Evolutionary conservation across 23 red algal species (phyloP).

Genomic region (Pyropia yezoensis): DNA sequence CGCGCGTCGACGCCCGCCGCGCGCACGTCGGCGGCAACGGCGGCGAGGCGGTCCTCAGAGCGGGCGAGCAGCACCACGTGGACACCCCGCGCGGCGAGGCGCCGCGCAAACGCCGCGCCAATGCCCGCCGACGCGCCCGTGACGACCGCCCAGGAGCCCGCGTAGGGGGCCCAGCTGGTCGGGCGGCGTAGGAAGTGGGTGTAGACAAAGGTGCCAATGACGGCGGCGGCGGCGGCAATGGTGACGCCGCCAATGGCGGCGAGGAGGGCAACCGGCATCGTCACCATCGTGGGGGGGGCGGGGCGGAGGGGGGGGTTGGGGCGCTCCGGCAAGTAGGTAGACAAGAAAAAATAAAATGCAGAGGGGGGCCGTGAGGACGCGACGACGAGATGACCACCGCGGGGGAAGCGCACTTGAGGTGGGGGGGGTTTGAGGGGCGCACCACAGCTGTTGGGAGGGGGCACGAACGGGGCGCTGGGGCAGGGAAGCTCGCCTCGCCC

Average conservation of each 20-base stretch:
- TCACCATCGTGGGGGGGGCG: neutral
- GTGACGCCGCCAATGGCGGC: conserved; percentile 11
- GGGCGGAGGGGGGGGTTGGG: too few relatives aligned
- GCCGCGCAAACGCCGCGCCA: conserved; percentile 63
- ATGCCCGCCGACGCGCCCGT: conserved; percentile 94
- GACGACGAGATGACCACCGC: too few relatives aligned
- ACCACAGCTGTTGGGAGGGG: too few relatives aligned
- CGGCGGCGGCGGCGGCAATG: conserved; percentile 1
- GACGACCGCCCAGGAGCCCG: conserved; percentile 83
- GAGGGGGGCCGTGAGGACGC: too few relatives aligned
- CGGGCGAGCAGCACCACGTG: conserved; percentile 80
- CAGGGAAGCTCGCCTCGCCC: too few relatives aligned
- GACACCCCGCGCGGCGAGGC: conserved; percentile 51
- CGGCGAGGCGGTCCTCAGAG: conserved; percentile 52
- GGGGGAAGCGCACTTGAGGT: too few relatives aligned
- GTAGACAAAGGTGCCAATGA: neutral
- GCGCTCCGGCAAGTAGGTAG: too few relatives aligned
- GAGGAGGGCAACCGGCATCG: neutral
- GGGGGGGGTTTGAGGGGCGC: too few relatives aligned
- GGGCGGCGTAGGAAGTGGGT: conserved; percentile 8
- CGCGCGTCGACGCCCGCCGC: conserved; percentile 20
- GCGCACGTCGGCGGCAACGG: conserved; percentile 23
- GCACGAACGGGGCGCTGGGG: too few relatives aligned
- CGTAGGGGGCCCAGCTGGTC: conserved; percentile 21
- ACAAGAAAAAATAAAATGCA: too few relatives aligned